Evolutionary conservation across 2,329 filamentous ascomycete species (phyloP).

Genomic region (Monilinia fructicola): DNA sequence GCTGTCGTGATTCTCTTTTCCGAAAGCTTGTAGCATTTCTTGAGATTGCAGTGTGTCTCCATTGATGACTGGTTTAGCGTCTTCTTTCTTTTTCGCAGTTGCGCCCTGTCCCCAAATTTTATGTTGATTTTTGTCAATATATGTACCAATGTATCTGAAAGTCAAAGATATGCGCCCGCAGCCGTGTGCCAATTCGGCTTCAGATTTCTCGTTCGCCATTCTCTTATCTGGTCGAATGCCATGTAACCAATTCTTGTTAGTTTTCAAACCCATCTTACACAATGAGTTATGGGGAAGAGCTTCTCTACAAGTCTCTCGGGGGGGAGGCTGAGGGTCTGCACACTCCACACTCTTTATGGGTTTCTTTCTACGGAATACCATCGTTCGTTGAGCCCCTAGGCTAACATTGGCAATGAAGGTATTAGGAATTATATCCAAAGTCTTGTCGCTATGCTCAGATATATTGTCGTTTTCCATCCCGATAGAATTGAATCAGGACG

Average conservation of each 20-base stretch:
- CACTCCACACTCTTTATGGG: constrained; percentile 44
- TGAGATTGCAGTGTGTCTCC: constrained; percentile 66
- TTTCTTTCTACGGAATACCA: constrained; percentile 85
- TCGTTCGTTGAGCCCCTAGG: constrained; percentile 85
- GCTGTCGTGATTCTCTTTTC: constrained; percentile 73
- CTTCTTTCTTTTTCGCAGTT: constrained; percentile 59
- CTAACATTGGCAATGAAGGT: constrained; percentile 92
- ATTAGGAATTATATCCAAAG: constrained; percentile 77
- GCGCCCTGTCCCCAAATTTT: constrained; percentile 93
- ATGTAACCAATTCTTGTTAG: constrained; percentile 87
- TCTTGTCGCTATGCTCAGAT: constrained; percentile 96
- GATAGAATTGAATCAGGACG: constrained; percentile 88
- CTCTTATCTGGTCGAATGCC: constrained; percentile 89
- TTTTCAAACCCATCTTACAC: constrained; percentile 75
- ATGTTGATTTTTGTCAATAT: constrained; percentile 61
- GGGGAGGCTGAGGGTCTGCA: constrained; percentile 29
- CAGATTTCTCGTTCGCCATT: constrained; percentile 61
- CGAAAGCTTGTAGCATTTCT: constrained; percentile 74
- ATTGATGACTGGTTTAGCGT: constrained; percentile 65
- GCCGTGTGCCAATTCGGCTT: constrained; percentile 67
- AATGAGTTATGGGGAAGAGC: constrained; percentile 85
- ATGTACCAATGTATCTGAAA: constrained; percentile 87
- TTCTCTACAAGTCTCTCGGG: constrained; percentile 54
- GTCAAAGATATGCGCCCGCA: constrained; percentile 88
- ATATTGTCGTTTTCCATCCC: constrained; percentile 87